A percentile compares a stretch with the other conserved stretches of the same genome.
phyloP scores from a whole-genome alignment of 73 alveolate species.

The Tetrahymena thermophila region DNA sequence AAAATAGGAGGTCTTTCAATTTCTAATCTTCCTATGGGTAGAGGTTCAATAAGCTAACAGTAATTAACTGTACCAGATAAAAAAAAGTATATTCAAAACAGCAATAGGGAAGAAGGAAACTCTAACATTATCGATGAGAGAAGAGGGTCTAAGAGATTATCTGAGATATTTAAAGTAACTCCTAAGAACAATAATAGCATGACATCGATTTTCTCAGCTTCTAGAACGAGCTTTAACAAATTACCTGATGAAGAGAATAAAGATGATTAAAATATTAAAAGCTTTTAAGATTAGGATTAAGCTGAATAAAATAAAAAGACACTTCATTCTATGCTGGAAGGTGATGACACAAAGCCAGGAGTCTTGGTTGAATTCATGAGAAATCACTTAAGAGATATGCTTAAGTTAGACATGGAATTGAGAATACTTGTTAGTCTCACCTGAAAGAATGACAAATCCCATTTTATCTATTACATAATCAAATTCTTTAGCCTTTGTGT shows the following conservation, averaged over 20 bases:
- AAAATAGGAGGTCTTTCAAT: background rate
- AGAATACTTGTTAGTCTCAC: background rate
- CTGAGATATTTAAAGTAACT: background rate
- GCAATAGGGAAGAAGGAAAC: background rate
- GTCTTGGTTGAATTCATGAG: background rate
- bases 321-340: background rate
- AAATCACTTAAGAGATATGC: background rate
- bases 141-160: background rate
- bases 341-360: background rate
- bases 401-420: background rate
- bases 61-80: background rate
- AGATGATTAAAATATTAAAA: background rate
- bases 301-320: background rate
- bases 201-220: background rate
- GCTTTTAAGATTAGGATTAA: background rate
- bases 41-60: background rate
- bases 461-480: background rate
- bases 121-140: background rate
- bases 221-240: background rate
- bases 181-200: background rate
- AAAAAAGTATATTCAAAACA: background rate
- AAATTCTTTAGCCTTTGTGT: background rate
- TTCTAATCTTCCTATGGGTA: background rate
- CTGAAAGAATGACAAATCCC: slow-evolving; percentile 3
- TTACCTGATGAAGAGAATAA: background rate